Conservation (phyloP, 2,329 filamentous ascomycete species). For the Neonectria coccinea region DNA sequence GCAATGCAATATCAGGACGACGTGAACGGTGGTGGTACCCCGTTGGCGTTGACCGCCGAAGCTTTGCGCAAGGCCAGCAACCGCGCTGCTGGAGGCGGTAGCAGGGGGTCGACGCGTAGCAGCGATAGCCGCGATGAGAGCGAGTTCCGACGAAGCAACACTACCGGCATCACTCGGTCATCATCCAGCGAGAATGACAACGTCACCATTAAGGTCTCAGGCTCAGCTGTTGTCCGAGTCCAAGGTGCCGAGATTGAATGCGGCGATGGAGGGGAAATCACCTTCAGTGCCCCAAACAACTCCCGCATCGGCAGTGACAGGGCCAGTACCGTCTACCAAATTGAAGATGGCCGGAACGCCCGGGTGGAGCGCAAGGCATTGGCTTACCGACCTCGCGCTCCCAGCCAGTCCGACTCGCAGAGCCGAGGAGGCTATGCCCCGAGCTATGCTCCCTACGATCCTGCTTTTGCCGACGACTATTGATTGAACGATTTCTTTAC, state of each 20-base stretch:
- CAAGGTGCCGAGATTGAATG: slow-evolving; percentile 70
- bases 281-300: slow-evolving; percentile 56
- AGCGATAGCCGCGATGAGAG: slow-evolving; percentile 72
- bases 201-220: slow-evolving; percentile 71
- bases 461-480: slow-evolving; percentile 45
- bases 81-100: slow-evolving; percentile 58
- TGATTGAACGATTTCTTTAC: slow-evolving; percentile 48
- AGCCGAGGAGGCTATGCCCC: slow-evolving; percentile 50
- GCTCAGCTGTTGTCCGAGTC: slow-evolving; percentile 66
- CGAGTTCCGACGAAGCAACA: slow-evolving; percentile 71
- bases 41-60: slow-evolving; percentile 66
- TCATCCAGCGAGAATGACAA: slow-evolving; percentile 66
- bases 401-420: slow-evolving; percentile 63
- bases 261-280: slow-evolving; percentile 70
- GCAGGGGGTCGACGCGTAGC: slow-evolving; percentile 69
- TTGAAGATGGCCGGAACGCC: slow-evolving; percentile 59
- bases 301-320: slow-evolving; percentile 63
- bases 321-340: slow-evolving; percentile 60
- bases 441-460: slow-evolving; percentile 49
- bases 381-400: slow-evolving; percentile 58
- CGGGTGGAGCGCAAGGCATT: slow-evolving; percentile 58
- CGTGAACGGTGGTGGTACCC: slow-evolving; percentile 59
- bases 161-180: slow-evolving; percentile 70
- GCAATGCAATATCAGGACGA: slow-evolving; percentile 65
- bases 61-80: slow-evolving; percentile 63